Base-by-base conservation (phyloP, 352 stramenopile species). In the Phytophthora niederhauseri region DNA sequence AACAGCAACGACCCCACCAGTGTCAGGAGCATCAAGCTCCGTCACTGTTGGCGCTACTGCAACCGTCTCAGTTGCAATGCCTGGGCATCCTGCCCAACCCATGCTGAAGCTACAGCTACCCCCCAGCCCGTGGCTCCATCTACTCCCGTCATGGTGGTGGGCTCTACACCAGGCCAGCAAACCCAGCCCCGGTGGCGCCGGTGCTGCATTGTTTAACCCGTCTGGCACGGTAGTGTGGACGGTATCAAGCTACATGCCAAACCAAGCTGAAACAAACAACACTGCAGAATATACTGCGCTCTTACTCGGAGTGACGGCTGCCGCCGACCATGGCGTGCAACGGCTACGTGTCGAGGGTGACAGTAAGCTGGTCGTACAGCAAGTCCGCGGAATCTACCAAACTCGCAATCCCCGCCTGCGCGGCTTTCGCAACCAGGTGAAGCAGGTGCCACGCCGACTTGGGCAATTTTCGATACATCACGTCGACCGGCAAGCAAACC, bases 211-310 rank as follows among this genome's bases (percentile, higher is more conserved):
- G 28, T 34, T 34, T 48, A 31, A 70, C 4, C 55, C 63, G 6
- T 28, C 20, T 30, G 72, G 60, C 43, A 1, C 26, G 1, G 61
- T 57, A 6, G 41, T 68, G 14, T 78, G 62, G 61, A 78, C 65
- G 0, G 61, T 34, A 6, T 71, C 65, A 0, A 14, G 53, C 45
- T 66, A 52, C 56, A 57, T 62, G 24, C 48, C 57, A 26, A 54
- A 49, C 30, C 59, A 30, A 41, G 26, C 2, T 0, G 43, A 66
- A 15, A 80, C 68, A 0, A 80, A 80, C 51, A 80, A 77, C 51
- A 76, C 67, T 0, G 61, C 68, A 6, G 72, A 79, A 31, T 79
- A 74, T 61, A 61, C 51, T 8, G 64, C 59, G 11, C 34, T 79
- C 51, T 64, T 77, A 26, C 30, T 66, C 34, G 68, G 73, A 12